Base-by-base conservation (phyloP, 495 filamentous ascomycete genomes). In the Talaromyces stipitatus region DNA sequence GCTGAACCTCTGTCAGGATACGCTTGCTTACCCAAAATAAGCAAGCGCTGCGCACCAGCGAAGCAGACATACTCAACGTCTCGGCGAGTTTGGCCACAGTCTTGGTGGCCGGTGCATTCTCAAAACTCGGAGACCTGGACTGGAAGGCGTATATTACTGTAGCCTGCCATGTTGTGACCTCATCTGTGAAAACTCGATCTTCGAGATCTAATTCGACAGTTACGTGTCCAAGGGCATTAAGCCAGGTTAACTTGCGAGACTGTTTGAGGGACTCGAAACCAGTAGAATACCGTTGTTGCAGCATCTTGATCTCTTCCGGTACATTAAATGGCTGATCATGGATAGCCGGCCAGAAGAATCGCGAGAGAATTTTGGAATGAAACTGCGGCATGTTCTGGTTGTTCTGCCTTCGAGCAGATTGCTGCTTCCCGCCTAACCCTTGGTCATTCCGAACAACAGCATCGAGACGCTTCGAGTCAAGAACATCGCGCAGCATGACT, bases 401-500 rank as follows among this genome's bases (percentile, higher is more conserved):
- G 46, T 18, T 41, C 52, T 33, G 16, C 33, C 11, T 33, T 58
- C 12, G 62, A 54, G 23, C 30, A 20, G 36, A 63, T 60, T 16
- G 52, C 45, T 16, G 59, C 59, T 38, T 59, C 58, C 20, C 64
- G 64, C 43, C 59, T 58, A 66, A 65, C 47, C 61, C 71, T 72
- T 74, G 66, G 27, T 79, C 78, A 29, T 75, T 78, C 14, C 82
- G 70, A 28, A 95, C 88, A 24, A 76, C 67, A 24, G 71, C 64
- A 63, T 95, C 85, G 48, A 94, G 80, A 46, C 84, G 80, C 46
- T 81, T 78, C 11, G 91, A 96, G 63, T 96, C 91, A 48, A 85
- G 79, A n/a, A 97, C 86, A 71, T 99, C 94, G 47, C 85, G 86
- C 26, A 97, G 80, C 94, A 99, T 99, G 57, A 99, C 94, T 64